Base-by-base conservation (phyloP, 2,329 filamentous ascomycete species). In the Zelopaecilomyces penicillatus region DNA sequence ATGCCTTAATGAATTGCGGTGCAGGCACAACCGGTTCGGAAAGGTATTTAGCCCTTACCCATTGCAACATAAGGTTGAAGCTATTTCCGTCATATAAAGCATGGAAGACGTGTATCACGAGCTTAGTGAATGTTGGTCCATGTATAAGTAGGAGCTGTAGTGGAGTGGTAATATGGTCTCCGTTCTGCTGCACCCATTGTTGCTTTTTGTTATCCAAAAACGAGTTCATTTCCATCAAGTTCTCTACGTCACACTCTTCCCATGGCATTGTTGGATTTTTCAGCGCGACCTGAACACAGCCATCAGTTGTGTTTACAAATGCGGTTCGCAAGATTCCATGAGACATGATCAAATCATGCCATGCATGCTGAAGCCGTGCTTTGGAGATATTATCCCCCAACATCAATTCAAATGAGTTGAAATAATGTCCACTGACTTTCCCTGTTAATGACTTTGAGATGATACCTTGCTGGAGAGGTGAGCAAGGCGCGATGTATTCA, bases 11-110 rank as follows among this genome's bases (percentile, higher is more conserved):
- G 55, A 93, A 95, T 0, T 68, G 58, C 1, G 79, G 78, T 0
- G 68, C 69, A 6, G 59, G 54, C 1, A 57, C 1, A 3, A 53
- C 33, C 47, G 54, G 6, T 38, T 54, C 27, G 3, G 42, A 42
- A 3, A 32, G 10, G 36, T 61, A 62, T 6, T 53, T 38, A 6
- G 41, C 36, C 29, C 56, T 11, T 57, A 94, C 69, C 19, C 72
- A 64, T 3, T 75, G 59, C 19, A 95, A 70, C 34, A 95, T 71
- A 27, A 87, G 61, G 2, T 75, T 72, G 34, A 95, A 74, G 49
- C 88, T 91, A 51, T 77, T 83, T 2, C 88, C 90, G 62, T 96
- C 90, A 54, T 96, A 96, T 0, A 95, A 62, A 0, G 78, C 88
- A 59, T 96, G 90, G 63, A 95, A 95, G 1, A 94, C 81, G 38